These are phyloP conservation scores for Corynascus novoguineensis DNA, from an alignment of 495 filamentous ascomycete species.

Conservation along the genomic window DNA sequence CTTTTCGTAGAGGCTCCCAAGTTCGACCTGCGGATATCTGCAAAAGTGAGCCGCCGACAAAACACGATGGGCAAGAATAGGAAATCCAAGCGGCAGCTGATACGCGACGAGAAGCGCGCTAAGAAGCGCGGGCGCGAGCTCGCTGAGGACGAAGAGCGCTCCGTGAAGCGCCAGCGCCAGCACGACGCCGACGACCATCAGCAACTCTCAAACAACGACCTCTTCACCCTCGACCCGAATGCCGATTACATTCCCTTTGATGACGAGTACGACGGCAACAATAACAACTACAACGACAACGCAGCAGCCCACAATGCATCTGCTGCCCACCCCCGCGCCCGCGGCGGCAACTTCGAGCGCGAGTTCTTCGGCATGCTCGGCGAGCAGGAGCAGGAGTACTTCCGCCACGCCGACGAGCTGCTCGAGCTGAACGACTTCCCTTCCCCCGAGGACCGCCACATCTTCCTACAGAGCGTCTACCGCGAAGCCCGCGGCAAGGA, in stretches of 20 bases:
- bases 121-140: constrained; percentile 34
- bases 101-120: constrained; percentile 43
- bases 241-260: constrained; percentile 31
- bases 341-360: constrained; percentile 33
- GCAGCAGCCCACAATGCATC: constrained; percentile 21
- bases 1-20: not conserved
- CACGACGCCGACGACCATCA: constrained; percentile 18
- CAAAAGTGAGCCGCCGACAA: not conserved
- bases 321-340: constrained; percentile 5
- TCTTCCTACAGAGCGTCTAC: constrained; percentile 84
- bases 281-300: too few species aligned
- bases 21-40: too few species aligned
- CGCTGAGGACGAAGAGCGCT: constrained; percentile 27
- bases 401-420: constrained; percentile 78
- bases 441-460: constrained; percentile 63
- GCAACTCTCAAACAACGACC: not conserved
- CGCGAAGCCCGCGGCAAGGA: constrained; percentile 85
- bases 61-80: constrained; percentile 32
- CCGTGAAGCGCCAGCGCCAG: constrained; percentile 37
- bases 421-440: constrained; percentile 83
- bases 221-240: constrained; percentile 10
- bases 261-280: too few species aligned
- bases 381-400: constrained; percentile 90
- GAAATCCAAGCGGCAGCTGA: constrained; percentile 42
- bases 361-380: constrained; percentile 87